A percentile compares a stretch with the other conserved stretches of the same genome.
phyloP scores from a whole-genome alignment of 331 rosid species.

The Dryas integrifolia region DNA sequence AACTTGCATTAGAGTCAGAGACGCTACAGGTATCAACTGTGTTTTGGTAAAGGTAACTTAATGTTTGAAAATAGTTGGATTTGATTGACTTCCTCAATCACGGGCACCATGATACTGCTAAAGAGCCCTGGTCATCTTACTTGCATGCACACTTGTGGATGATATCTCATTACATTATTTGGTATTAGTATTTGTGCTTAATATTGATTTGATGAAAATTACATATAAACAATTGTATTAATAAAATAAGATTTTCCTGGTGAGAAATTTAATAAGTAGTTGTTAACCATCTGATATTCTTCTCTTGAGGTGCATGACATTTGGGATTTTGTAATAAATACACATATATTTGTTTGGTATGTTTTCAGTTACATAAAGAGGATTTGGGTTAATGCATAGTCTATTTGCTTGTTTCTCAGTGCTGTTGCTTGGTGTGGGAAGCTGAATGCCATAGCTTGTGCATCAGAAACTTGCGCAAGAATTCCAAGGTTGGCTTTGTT shows the following conservation, averaged over 20 bases:
- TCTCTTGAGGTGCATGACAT: neutral
- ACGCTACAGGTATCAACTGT: neutral
- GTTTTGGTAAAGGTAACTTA: neutral
- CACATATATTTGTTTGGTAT: neutral
- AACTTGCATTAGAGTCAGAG: neutral
- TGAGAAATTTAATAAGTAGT: neutral
- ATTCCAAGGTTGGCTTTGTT: constrained; percentile 72
- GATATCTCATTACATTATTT: neutral
- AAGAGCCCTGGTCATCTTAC: neutral
- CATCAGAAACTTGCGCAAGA: constrained; percentile 92
- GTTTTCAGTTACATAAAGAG: neutral
- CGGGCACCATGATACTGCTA: neutral
- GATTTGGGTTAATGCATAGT: neutral
- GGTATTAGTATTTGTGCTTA: neutral
- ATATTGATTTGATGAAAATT: neutral
- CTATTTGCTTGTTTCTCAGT: constrained; percentile 37
- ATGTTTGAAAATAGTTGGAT: neutral
- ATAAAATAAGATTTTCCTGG: too few relatives aligned
- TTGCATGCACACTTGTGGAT: neutral
- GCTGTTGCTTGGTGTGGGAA: constrained; percentile 95
- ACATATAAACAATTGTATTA: neutral
- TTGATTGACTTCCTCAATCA: neutral
- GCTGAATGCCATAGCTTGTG: constrained; percentile 95
- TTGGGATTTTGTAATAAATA: neutral
- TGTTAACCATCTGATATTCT: neutral